phyloP scores from a whole-genome alignment of 768 basidiomycete genomes.

The Tylopilus sp. region DNA sequence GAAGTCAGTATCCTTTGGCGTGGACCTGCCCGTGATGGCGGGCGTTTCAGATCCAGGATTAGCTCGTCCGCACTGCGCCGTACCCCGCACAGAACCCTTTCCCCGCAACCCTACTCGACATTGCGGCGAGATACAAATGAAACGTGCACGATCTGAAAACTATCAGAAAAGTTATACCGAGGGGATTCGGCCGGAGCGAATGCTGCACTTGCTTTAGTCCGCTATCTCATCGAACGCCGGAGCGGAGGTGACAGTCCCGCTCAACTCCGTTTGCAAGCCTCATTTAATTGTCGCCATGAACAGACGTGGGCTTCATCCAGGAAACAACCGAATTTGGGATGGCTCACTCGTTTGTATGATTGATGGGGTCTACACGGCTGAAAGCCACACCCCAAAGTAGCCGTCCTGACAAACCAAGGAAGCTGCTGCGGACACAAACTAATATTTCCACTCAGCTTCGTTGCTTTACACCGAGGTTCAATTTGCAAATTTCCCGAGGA shows the following conservation, averaged over 20 bases:
- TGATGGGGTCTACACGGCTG: slow-evolving; percentile 21
- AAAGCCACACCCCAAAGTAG: slow-evolving; percentile 30
- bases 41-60: slow-evolving; percentile 61
- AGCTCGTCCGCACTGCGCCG: slow-evolving; percentile 46
- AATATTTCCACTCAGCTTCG: slow-evolving; percentile 53
- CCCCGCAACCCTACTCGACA: slow-evolving; percentile 65
- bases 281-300: slow-evolving; percentile 19
- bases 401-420: slow-evolving; percentile 41
- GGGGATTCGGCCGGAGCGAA: slow-evolving; percentile 76
- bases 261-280: slow-evolving; percentile 14
- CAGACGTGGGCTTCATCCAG: slow-evolving; percentile 10
- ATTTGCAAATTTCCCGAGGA: slow-evolving; percentile 34
- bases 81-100: slow-evolving; percentile 49
- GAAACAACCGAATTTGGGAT: slow-evolving; percentile 14
- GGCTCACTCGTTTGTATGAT: slow-evolving; percentile 1
- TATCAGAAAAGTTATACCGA: slow-evolving; percentile 47
- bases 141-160: slow-evolving; percentile 56
- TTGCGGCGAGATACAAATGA: slow-evolving; percentile 60
- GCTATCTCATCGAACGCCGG: slow-evolving; percentile 52
- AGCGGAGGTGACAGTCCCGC: slow-evolving; percentile 5
- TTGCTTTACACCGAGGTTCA: slow-evolving; percentile 33
- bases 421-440: slow-evolving; percentile 42
- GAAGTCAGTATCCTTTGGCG: slow-evolving; percentile 40
- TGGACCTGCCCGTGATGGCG: slow-evolving; percentile 39
- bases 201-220: slow-evolving; percentile 55